Evolutionary conservation across 1,284 basidiomycete species (phyloP), one percentile per base, ranked within the genome.

Genomic region (Ceratobasidium sp.): DNA sequence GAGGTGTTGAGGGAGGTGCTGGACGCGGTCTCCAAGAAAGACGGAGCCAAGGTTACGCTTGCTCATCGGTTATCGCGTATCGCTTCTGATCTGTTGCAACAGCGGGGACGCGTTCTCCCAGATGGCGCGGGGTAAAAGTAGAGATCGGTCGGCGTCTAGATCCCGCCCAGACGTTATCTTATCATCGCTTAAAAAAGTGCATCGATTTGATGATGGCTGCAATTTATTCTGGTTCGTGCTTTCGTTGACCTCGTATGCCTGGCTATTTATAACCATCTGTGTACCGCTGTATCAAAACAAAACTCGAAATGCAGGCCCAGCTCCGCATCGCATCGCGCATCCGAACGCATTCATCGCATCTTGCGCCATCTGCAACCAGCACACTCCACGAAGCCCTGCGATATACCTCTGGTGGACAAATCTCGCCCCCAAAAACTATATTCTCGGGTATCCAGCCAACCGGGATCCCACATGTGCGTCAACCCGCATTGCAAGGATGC

Each of bases 391-490:
- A 69, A 31, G 65, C 65, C 14, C 53, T 69, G 24, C 49, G 65
- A 29, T 69, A 56, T 58, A 69, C 65, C 29, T 53, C 65, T 22
- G 53, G 65, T n/a, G 65, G 65, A 29, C 65, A 43, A 3, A 27
- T 19, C 22, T 16, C 31, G 8, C 51, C 53, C 13, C 53, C 65
- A 1, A 76, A 76, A 54, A 59, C 75, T 39, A 81, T 86, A 71
- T 84, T 87, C 75, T 85, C 85, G 0, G 86, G 86, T 27, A 86
- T 87, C 49, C 86, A 87, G 76, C 86, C 86, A 13, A 86, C 84
- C 0, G 82, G 81, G 3, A 78, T 80, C 46, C 80, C 80, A 7
- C 83, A 79, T 79, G 83, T 81, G 46, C 49, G 81, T 27, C 37
- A n/a, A 34, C 31, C 46, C 27, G 27, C 22, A 8, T 37, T 51